Evolutionary conservation across 306 rosid species (phyloP).

Genomic region (Pyrus betulifolia): DNA sequence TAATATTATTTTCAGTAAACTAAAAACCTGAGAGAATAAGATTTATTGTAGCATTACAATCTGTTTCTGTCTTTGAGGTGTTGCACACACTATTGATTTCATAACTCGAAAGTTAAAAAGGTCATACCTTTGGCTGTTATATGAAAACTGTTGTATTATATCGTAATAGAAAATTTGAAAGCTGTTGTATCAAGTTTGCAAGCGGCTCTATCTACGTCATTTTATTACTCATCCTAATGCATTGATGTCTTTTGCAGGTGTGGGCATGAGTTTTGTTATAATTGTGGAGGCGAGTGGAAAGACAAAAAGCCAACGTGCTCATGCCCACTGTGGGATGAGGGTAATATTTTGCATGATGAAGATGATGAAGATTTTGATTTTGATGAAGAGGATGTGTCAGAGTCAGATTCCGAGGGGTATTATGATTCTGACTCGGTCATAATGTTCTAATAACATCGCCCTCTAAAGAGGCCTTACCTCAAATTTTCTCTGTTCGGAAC

Average conservation of each 20-base stretch:
- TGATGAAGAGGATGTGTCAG: constrained; percentile 1
- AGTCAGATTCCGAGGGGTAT: neutral
- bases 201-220: neutral
- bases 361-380: constrained; percentile 5
- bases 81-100: neutral
- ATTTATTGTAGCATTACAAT: neutral
- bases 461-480: neutral
- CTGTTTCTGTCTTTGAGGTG: neutral
- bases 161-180: neutral
- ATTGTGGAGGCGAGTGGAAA: constrained; percentile 79
- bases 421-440: constrained; percentile 8
- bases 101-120: neutral
- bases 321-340: constrained; percentile 75
- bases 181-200: neutral
- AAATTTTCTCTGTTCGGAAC: neutral
- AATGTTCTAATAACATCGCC: neutral
- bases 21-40: neutral
- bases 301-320: constrained; percentile 54
- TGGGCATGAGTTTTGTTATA: constrained; percentile 66
- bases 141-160: too few species aligned
- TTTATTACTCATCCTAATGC: neutral
- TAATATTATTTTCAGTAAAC: neutral
- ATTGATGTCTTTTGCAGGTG: constrained; percentile 45
- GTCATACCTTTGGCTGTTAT: neutral
- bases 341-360: constrained; percentile 35